Evolutionary conservation across 306 rosid species (phyloP).

Genomic region (Vicia faba): DNA sequence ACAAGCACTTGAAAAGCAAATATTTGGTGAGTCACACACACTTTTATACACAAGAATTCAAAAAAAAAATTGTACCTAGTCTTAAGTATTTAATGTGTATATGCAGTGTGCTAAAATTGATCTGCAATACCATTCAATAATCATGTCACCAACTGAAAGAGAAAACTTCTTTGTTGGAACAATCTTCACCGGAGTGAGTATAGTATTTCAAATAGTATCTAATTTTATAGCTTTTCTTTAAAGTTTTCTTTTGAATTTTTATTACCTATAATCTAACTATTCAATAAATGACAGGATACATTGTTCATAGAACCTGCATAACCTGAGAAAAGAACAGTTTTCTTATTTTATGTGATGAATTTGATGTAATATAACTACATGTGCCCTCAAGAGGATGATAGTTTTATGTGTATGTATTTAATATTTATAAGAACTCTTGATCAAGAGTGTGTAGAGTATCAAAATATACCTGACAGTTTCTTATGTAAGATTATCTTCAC

Average conservation of each 20-base stretch:
- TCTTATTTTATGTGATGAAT: neutral
- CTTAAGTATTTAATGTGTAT: neutral
- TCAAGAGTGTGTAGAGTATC: too few relatives aligned
- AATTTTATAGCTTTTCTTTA: neutral
- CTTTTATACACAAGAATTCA: too few relatives aligned
- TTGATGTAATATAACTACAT: neutral
- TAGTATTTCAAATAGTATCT: neutral
- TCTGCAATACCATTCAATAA: conserved; percentile 12
- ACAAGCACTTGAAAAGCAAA: neutral
- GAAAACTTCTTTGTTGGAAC: conserved; percentile 24
- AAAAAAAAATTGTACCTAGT: too few relatives aligned
- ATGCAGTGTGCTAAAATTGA: conserved; percentile 36
- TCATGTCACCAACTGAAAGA: conserved; percentile 17
- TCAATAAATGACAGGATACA: conserved; percentile 28
- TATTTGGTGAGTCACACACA: conserved; percentile 22
- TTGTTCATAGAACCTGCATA: conserved; percentile 19
- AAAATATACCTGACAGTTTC: too few relatives aligned
- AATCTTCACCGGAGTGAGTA: conserved; percentile 34
- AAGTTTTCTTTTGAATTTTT: neutral
- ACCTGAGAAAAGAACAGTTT: neutral
- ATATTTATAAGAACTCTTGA: too few relatives aligned
- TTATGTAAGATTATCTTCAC: too few relatives aligned
- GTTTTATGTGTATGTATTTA: neutral
- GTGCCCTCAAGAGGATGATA: neutral
- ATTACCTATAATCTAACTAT: neutral